These are phyloP conservation scores for Botryotinia calthae DNA, from an alignment of 2,329 filamentous ascomycete species.

Conservation along the genomic window DNA sequence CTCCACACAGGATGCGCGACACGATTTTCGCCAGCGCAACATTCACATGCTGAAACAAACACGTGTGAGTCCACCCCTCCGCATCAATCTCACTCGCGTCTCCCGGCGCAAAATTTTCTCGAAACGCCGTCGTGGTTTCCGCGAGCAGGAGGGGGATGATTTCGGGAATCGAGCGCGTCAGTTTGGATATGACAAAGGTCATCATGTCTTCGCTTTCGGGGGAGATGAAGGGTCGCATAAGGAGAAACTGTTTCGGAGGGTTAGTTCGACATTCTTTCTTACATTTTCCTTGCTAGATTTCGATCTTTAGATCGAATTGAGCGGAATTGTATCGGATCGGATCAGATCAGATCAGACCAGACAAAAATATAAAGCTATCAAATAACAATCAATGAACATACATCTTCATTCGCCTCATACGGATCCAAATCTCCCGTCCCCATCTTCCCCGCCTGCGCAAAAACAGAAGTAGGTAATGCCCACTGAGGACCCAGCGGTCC, in stretches of 20 bases:
- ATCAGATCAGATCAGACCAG: background rate
- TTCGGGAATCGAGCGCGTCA: background rate
- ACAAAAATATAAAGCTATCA: background rate
- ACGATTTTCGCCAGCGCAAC: conserved; percentile 1
- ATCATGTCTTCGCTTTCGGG: conserved; percentile 12
- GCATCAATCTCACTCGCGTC: background rate
- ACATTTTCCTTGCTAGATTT: too few species aligned
- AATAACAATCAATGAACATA: background rate
- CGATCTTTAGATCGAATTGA: background rate
- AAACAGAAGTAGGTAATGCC: conserved; percentile 6
- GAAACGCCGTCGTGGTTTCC: background rate
- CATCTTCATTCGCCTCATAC: conserved; percentile 17
- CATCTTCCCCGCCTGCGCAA: conserved; percentile 13
- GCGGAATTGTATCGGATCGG: background rate
- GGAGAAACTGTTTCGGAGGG: background rate
- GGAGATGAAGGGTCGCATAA: background rate
- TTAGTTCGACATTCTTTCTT: background rate
- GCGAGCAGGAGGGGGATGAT: conserved; percentile 4
- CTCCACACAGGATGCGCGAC: background rate
- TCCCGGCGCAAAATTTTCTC: conserved; percentile 1
- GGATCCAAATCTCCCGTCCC: conserved; percentile 6
- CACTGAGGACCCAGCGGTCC: conserved; percentile 8
- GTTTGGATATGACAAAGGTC: background rate
- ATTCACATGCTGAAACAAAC: conserved; percentile 1
- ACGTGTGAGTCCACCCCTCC: background rate